Evolutionary conservation across 192 early-diverging fungal species (phyloP), one percentile per base, ranked within the genome.

Genomic region (Podochytrium sp.): DNA sequence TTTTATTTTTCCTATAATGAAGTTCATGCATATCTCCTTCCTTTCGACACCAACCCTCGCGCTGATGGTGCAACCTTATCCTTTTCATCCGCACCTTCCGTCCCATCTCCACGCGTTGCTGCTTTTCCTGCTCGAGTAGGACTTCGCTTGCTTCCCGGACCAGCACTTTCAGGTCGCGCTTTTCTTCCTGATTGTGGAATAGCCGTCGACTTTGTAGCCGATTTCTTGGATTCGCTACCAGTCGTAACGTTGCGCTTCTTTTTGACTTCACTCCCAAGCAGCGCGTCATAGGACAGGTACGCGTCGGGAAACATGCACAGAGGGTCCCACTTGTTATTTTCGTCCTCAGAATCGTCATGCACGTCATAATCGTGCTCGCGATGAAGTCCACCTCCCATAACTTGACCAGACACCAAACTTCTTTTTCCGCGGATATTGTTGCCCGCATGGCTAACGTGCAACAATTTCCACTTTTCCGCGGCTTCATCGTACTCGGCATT

Each of bases 381-480:
- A 65, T 82, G 80, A 38, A 79, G 65, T 30, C 58, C 43, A 30
- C 41, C 56, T 38, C 61, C 60, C n/a, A 73, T 3, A 34, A 77
- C n/a, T 38, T 80, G 41, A 16, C 79, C 81, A n/a, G 80, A 66
- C 40, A 86, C 76, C 23, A 86, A 57, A 40, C 79, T 75, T 30
- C 85, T 75, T 49, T 85, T 86, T 23, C 88, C 88, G 25, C 81
- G 82, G 49, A 88, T 85, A 65, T 89, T 86, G 52, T 88, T 88
- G 23, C 86, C 88, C 6, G 84, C 86, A 62, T 88, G 86, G 5
- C 79, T 83, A 35, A 86, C 79, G 56, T 85, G 84, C 12, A 77
- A 79, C 14, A 88, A 65, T 38, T 83, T 62, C 86, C 88, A 88
- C 72, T 86, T 86, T 56, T 88, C 88, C 27, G 80, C 76, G 1